Evolutionary conservation across 2,329 filamentous ascomycete genomes (phyloP), one percentile per base, ranked within the genome.

Genomic region (Leptographium lundbergii): DNA sequence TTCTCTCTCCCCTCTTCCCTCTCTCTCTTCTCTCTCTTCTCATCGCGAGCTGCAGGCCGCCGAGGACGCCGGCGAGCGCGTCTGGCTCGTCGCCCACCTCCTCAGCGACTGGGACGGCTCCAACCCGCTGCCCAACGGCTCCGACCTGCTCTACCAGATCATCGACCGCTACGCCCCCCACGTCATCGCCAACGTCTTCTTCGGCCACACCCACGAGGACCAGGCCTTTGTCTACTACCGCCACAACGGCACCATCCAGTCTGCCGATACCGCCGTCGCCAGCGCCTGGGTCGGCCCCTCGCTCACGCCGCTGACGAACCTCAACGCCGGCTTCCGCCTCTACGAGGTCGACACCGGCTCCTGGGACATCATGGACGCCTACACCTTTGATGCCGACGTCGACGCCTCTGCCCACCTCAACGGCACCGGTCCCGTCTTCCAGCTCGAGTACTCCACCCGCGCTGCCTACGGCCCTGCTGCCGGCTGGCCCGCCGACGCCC

Each of bases 51-150:
- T 85, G 0, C 73, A 79, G 57, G 70, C 71, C 2, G 79, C 81
- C 3, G 81, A 84, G 63, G 70, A 70, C 52, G 72, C 73, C 1
- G 72, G 73, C 42, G 75, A 83, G 65, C 74, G 77, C 25, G 81
- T 80, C 27, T 84, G 77, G 69, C 73, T 85, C 48, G 76, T 83
- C 36, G 79, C 78, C 1, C 81, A 85, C 64, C 81, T 81, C 72
- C 75, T 76, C 24, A 80, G 80, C 9, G 69, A 74, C 42, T 65
- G 68, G 3, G 78, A 82, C 64, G 74, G 76, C 29, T 68, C 67
- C 3, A 81, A 82, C 60, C 75, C 79, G 3, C 72, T 77, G 66
- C 75, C 75, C 47, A 74, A 74, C 58, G 69, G 72, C 54, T 71
- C 73, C 14, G 69, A 75, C 61, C 69, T 72, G 60, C 69, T 76